These are phyloP conservation scores for Solanum arcanum DNA, from an alignment of 257 asterid species.

Conservation along the genomic window DNA sequence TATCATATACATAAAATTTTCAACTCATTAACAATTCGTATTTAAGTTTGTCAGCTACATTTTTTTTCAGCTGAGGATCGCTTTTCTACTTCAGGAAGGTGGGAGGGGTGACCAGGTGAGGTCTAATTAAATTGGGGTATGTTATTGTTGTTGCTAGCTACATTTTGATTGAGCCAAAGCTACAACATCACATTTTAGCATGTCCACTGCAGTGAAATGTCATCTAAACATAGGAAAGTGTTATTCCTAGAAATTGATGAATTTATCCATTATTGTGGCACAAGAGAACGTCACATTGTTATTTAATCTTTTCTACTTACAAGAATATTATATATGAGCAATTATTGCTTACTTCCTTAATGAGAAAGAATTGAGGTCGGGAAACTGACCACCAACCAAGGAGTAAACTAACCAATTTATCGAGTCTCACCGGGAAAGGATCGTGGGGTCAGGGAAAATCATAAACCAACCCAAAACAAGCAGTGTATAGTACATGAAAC, in stretches of 20 bases:
- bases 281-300: neutral
- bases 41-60: neutral
- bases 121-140: neutral
- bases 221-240: neutral
- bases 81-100: neutral
- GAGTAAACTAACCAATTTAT: neutral
- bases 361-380: neutral
- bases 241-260: neutral
- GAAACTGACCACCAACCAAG: neutral
- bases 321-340: neutral
- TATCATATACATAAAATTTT: neutral
- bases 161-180: neutral
- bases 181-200: neutral
- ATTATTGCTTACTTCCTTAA: neutral
- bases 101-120: neutral
- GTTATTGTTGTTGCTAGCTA: neutral
- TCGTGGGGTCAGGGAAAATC: neutral
- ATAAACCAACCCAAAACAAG: neutral
- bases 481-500: conserved; percentile 4
- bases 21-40: neutral
- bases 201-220: neutral
- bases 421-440: neutral
- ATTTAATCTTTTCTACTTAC: neutral
- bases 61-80: neutral
- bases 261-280: neutral